Evolutionary conservation across 202 grass and related monocot genomes (phyloP), one percentile per base, ranked within the genome.

Genomic region (Carex arenaria): DNA sequence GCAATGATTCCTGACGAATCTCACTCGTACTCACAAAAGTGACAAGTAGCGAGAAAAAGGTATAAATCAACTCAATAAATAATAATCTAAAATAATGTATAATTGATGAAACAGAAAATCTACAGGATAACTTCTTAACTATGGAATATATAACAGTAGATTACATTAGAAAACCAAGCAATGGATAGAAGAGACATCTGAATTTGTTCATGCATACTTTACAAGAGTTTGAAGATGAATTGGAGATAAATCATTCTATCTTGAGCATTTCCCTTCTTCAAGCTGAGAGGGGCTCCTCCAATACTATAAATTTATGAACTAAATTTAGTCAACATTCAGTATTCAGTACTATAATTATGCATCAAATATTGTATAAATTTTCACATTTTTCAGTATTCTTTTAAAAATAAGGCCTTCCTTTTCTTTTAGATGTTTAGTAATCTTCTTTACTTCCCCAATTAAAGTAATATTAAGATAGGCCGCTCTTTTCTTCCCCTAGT

Each of bases 211-310:
- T 68, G 62, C 34, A 54, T 66, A 82, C 43, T 82, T 68, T 36
- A 82, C 80, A 82, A 20, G 53, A 68, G 49, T 77, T 56, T n/a
- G 18, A 77, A 77, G 72, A 57, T 34, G 18, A 57, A 34, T 31
- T 74, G 19, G 13, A 74, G 47, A 56, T 34, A 15, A 75, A 12
- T 66, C 53, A 84, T 59, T 23, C n/a, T n/a, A 3, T 55, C 51
- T 36, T 20, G 11, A 12, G 7, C 17, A 31, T 52, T 20, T 64
- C 51, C 85, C 72, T 78, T 74, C 62, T 68, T 84, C 87, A 97
- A 34, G 90, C 92, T 69, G 94, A 87, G 61, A 97, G 82, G 26
- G 92, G 94, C 60, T 97, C 92, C 87, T 93, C 94, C 90, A 97
- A 84, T 85, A 94, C 94, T 97, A 90, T 55, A 32, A 83, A 64